Evolutionary conservation across 306 rosid species (phyloP), one percentile per base, ranked within the genome.

Genomic region (Dryas alaskensis): DNA sequence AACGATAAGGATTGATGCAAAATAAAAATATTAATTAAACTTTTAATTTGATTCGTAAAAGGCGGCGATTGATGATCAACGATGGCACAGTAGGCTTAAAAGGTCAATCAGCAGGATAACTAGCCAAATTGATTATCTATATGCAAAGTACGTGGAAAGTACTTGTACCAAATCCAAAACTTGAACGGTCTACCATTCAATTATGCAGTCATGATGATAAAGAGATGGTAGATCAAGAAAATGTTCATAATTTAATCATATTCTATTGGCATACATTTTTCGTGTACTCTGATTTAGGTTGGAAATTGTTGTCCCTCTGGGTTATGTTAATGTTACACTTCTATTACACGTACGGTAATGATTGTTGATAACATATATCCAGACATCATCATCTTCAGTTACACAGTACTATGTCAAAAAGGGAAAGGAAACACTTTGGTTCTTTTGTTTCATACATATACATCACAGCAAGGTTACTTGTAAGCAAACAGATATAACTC

Each of bases 11-110:
- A 14, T 16, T 39, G 7, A 6, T 7, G 7, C 12, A 62, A 39
- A 14, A 40, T 62, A 13, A 40, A 39, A 61, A 14, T 7, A 62
- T 16, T 31, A 31, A 62, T 6, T 14, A 39, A 25, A 4, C 46
- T 46, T 43, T 72, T 39, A 31, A 16, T 45, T 46, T 72, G 67
- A 46, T 72, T 72, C 76, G 46, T 6, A 12, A 59, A 72, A 59
- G 76, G 37, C 67, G 53, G 58, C 58, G 4, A 72, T 31, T 31
- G 37, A 31, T 14, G 46, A 45, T 58, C 31, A 62, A 40, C 12
- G 3, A 10, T 0, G 8, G 10, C 22, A 70, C 9, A 59, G 17
- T 46, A 8, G 37, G 57, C 25, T 45, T 9, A 16, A 7, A 65
- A 13, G 65, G 49, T 42, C 67, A 62, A 62, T 60, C 4, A 60